These are phyloP conservation scores for Botryotinia calthae DNA, from an alignment of 2,329 filamentous ascomycete genomes.

Conservation along the genomic window DNA sequence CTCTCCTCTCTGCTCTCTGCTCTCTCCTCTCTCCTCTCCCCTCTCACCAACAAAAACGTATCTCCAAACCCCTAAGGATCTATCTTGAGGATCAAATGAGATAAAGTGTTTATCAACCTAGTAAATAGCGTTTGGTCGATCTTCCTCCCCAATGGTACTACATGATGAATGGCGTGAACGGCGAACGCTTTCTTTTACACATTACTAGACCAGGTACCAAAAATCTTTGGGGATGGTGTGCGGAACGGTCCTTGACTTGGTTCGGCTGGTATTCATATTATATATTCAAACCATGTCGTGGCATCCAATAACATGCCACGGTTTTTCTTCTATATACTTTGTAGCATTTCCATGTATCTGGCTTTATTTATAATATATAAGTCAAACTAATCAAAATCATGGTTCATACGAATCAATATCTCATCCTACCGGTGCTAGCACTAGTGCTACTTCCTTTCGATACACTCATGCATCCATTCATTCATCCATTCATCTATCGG, in stretches of 20 bases:
- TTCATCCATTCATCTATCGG: background rate
- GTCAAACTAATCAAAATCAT: background rate
- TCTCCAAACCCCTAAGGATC: background rate
- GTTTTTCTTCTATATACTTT: background rate
- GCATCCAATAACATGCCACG: background rate
- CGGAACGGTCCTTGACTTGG: background rate
- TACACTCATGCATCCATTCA: background rate
- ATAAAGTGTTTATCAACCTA: background rate
- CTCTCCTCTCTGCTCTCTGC: no score
- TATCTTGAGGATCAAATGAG: background rate
- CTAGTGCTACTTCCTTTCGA: background rate
- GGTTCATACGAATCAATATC: constrained; percentile 9
- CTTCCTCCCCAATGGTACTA: background rate
- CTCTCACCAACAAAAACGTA: background rate
- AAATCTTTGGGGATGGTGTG: background rate
- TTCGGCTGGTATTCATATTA: background rate
- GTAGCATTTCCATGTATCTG: background rate
- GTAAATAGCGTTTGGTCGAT: background rate
- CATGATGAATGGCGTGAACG: background rate
- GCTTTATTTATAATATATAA: background rate
- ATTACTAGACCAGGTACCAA: background rate
- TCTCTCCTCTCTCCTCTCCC: background rate
- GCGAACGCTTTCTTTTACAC: background rate
- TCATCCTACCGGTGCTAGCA: background rate
- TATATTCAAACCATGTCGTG: background rate